These are phyloP conservation scores for Sclerotinia sclerotiorum DNA, from an alignment of 2,329 filamentous ascomycete species.

Conservation along the genomic window DNA sequence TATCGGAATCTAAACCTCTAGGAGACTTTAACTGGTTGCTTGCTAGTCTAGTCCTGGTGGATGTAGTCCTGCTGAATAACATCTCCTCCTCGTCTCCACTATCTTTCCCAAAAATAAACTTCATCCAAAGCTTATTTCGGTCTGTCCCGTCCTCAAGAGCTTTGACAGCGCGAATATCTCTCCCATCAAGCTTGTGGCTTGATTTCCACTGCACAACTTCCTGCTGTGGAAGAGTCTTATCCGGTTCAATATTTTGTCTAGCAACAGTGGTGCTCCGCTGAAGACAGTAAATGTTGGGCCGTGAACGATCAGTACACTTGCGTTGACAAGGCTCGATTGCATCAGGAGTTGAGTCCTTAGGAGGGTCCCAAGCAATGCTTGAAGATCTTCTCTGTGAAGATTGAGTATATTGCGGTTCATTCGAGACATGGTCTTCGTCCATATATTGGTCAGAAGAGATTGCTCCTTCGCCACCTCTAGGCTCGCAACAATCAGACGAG, in stretches of 20 bases:
- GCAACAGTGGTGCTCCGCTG: background rate
- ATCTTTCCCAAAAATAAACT: conserved; percentile 17
- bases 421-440: background rate
- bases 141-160: background rate
- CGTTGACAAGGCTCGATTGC: background rate
- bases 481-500: background rate
- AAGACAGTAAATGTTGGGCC: too few relatives aligned
- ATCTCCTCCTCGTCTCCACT: background rate
- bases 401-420: background rate
- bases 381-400: conserved; percentile 7
- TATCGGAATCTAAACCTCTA: background rate
- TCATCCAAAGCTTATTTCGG: conserved; percentile 22
- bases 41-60: background rate
- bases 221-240: background rate
- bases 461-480: background rate
- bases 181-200: too few relatives aligned
- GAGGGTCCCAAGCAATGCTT: conserved; percentile 16
- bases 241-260: background rate
- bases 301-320: background rate
- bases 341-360: background rate
- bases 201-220: background rate
- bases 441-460: background rate
- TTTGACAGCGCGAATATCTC: background rate
- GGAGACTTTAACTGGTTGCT: background rate
- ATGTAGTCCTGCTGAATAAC: background rate